Percentiles rank a stretch among this genome's conserved stretches.
Evolutionary conservation across 2,329 filamentous ascomycete genomes (phyloP).

Genomic region (Blastomyces parvus): DNA sequence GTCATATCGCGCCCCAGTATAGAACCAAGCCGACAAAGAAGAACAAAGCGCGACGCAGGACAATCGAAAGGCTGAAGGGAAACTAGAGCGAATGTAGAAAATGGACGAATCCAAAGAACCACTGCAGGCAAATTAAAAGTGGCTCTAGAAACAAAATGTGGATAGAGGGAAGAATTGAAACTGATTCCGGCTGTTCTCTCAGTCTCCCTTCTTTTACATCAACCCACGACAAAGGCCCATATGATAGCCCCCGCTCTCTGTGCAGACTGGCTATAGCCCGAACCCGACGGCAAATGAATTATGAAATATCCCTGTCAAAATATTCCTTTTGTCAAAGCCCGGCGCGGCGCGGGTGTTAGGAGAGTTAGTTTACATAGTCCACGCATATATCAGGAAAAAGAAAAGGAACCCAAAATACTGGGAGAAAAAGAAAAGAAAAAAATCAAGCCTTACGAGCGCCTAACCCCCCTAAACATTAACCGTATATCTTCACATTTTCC

Average conservation of each 20-base stretch:
- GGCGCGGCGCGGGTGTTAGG: background rate
- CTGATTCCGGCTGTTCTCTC: background rate
- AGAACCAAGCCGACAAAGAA: background rate
- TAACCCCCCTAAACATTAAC: background rate
- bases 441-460: background rate
- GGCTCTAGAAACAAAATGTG: background rate
- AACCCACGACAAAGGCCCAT: background rate
- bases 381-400: background rate
- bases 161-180: background rate
- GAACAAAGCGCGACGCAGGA: background rate
- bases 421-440: background rate
- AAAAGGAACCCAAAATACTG: background rate
- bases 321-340: conserved; percentile 5
- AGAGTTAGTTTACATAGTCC: background rate
- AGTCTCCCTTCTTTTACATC: background rate
- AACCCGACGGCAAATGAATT: conserved; percentile 6
- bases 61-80: background rate
- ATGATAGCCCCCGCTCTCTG: background rate
- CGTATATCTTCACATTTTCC: background rate
- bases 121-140: background rate
- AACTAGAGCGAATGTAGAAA: background rate
- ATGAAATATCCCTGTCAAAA: background rate
- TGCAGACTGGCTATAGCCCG: background rate
- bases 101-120: background rate
- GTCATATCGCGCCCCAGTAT: background rate